Evolutionary conservation across 78 protist species (phyloP), one percentile per base, ranked within the genome.

Genomic region (Isochrysis galbana): DNA sequence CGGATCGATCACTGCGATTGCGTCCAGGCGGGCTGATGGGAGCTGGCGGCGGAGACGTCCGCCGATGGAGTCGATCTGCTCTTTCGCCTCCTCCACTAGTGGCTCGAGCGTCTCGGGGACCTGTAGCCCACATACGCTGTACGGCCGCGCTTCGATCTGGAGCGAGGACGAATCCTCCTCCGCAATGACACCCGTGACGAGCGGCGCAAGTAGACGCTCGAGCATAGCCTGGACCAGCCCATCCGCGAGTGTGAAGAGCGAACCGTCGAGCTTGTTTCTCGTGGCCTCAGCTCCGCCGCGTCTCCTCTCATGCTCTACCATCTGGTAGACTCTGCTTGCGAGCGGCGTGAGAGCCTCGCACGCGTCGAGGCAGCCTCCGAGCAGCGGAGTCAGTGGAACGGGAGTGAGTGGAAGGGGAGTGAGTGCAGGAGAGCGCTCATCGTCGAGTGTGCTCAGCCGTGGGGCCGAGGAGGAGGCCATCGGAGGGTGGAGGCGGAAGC

Each of bases 201-300:
- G 26, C 5, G 41, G 51, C 36, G 7, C 51, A 19, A 93, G 91
- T 44, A 61, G 44, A 0, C 34, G 47, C 25, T 0, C 11, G 36
- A 93, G 51, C 77, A 93, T 47, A 17, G 25, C 34, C 88, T 93
- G 94, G 41, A 93, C 94, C 47, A 93, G 42, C 48, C 94, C 94
- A 87, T 93, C 94, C 34, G 94, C 94, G 0, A 93, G 72, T 2
- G 94, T 72, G 94, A 93, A 93, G 46, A 67, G 26, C 29, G 46
- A 25, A 32, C 88, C 17, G 69, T 93, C 94, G 17, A 2, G 29
- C 89, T 93, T 93, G 36, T n/a, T n/a, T n/a, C n/a, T n/a, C n/a
- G n/a, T n/a, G n/a, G 2, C 2, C 70, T 2, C 26, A 1, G 70
- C 2, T 10, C n/a, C n/a, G n/a, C n/a, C n/a, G n/a, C n/a, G n/a